Evolutionary conservation across 2,329 filamentous ascomycete species (phyloP), one percentile per base, ranked within the genome.

Genomic region (Zymoseptoria passerinii): DNA sequence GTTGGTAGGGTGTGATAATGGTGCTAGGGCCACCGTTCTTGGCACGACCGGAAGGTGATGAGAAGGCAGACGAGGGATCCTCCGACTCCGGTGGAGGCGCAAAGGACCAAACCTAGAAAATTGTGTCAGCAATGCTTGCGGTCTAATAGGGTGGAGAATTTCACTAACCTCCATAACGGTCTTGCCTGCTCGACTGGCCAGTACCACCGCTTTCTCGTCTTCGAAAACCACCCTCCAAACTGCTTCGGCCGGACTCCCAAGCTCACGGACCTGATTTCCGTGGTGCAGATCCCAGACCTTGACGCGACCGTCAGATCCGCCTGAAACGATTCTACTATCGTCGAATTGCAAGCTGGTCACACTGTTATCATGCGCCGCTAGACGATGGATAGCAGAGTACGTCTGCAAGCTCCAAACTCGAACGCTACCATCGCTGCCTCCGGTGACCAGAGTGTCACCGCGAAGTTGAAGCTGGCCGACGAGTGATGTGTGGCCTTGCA

Each of bases 181-280:
- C 62, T 92, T 85, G 57, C 86, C 87, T 55, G 84, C 84, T 60
- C 92, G 83, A 67, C 90, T 87, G 8, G 94, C 94, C 80, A 99
- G 89, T 29, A 96, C 92, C 28, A 99, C 92, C 59, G 92, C 95
- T 74, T 96, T 97, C 75, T 99, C 94, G 65, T 96, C 92, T 71
- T 99, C 94, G 72, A 99, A 99, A 0, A 95, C 94, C 35, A 99
- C 92, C 60, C 94, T 83, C 94, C 94, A 99, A 0, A 99, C 94
- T 16, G 92, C 92, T 70, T 99, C 92, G 0, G 92, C 90, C 55
- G 92, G 91, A 19, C 88, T 86, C 52, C 92, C 92, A 49, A 99
- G 82, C 74, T 99, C 94, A 60, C 94, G 85, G 20, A 99, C 90
- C 28, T 96, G 81, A 58, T 89, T 87, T 3, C 94, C 94, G 1